phyloP scores from a whole-genome alignment of 2,329 filamentous ascomycete species.

The Fusarium sp. region DNA sequence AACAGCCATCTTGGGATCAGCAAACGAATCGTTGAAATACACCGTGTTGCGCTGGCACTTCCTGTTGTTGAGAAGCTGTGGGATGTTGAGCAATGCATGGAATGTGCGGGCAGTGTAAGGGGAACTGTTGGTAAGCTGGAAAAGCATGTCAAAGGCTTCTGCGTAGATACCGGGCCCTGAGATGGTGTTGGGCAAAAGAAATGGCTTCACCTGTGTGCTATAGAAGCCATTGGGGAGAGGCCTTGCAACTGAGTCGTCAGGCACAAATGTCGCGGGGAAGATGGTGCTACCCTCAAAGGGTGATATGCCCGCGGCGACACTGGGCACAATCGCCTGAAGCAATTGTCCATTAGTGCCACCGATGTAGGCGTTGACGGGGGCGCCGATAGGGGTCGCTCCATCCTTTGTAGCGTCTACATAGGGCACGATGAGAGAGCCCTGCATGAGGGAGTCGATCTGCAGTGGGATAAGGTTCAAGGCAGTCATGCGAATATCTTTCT shows the following conservation, averaged over 20 bases:
- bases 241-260: background rate
- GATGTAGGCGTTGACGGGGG: constrained; percentile 11
- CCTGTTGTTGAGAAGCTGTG: constrained; percentile 13
- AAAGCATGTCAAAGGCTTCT: constrained; percentile 12
- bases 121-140: constrained; percentile 1
- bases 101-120: constrained; percentile 17
- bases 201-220: constrained; percentile 9
- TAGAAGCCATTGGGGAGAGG: constrained; percentile 7
- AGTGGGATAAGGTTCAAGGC: constrained; percentile 12
- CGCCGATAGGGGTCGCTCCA: background rate
- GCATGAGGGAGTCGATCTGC: constrained; percentile 10
- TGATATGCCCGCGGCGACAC: constrained; percentile 1
- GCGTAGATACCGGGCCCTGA: constrained; percentile 21
- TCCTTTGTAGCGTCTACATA: constrained; percentile 21
- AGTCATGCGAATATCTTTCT: constrained; percentile 25
- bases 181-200: constrained; percentile 12
- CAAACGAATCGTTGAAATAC: constrained; percentile 16
- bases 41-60: constrained; percentile 24
- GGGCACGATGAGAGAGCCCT: constrained; percentile 12
- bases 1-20: constrained; percentile 12
- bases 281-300: constrained; percentile 19
- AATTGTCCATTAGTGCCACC: constrained; percentile 8
- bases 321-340: constrained; percentile 4
- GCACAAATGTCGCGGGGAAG: constrained; percentile 10
- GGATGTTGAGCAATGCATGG: constrained; percentile 12